Conservation (phyloP, 345 rosid species). For the Eucalyptus microcorys region DNA sequence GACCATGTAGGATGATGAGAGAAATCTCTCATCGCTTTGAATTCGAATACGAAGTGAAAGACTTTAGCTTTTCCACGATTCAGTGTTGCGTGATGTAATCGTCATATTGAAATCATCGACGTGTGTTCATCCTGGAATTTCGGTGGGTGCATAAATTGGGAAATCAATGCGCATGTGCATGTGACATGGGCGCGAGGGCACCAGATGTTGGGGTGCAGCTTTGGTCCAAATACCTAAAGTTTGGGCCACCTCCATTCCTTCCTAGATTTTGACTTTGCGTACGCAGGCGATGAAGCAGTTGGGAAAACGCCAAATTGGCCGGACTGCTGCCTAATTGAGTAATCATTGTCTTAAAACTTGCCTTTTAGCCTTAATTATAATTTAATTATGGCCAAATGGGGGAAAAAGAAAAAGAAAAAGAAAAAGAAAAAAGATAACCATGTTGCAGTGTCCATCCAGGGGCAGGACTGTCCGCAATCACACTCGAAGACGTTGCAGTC, state of each 20-base stretch:
- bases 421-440: background rate
- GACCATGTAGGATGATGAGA: background rate
- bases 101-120: background rate
- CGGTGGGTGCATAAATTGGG: background rate
- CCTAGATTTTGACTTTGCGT: background rate
- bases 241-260: background rate
- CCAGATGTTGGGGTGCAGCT: background rate
- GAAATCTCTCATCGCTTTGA: background rate
- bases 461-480: background rate
- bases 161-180: background rate
- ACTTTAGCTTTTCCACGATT: background rate
- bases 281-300: background rate
- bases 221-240: background rate
- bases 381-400: background rate
- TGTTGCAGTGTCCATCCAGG: background rate
- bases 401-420: background rate
- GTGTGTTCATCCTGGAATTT: background rate
- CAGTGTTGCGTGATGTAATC: background rate
- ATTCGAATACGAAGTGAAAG: background rate
- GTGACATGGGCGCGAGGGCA: background rate
- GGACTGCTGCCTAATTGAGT: background rate
- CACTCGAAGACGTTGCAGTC: background rate
- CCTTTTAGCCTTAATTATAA: background rate
- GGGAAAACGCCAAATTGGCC: background rate
- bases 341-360: background rate